Conservation (phyloP, 2,329 filamentous ascomycete species). For the Aspergillus brunneoviolaceus region DNA sequence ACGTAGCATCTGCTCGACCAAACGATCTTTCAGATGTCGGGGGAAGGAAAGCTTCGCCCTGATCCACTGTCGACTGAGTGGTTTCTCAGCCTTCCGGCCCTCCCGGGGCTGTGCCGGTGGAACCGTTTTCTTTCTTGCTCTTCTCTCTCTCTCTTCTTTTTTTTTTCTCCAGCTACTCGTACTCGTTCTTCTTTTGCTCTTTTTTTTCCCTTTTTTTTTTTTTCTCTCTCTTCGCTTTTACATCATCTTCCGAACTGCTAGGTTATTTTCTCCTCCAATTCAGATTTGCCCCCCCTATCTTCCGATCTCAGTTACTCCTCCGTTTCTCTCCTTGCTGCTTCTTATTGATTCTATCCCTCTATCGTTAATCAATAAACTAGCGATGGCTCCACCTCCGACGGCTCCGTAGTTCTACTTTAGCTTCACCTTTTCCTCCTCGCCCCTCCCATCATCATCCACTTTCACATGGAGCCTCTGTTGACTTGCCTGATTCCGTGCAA, state of each 20-base stretch:
- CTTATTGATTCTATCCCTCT: neutral
- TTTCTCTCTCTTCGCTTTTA: neutral
- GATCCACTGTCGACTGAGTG: neutral
- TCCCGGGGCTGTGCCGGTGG: constrained; percentile 26
- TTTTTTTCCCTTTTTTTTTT: neutral
- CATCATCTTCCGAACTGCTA: neutral
- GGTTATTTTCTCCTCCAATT: too few relatives aligned
- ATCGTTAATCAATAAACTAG: neutral
- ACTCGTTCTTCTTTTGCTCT: neutral
- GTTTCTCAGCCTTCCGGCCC: constrained; percentile 8
- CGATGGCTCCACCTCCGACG: neutral
- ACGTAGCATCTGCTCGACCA: neutral
- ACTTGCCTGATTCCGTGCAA: neutral
- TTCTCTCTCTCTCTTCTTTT: neutral
- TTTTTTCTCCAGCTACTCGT: neutral
- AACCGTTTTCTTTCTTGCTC: constrained; percentile 5
- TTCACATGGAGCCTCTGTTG: neutral
- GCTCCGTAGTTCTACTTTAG: neutral
- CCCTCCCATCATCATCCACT: neutral
- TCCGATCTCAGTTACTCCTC: neutral
- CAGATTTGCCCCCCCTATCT: neutral
- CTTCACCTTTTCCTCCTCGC: neutral
- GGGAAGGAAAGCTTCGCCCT: neutral
- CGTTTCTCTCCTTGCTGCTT: neutral
- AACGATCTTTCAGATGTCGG: neutral